Base-by-base conservation (phyloP, 2,329 filamentous ascomycete genomes). In the Verticillium alfalfae region DNA sequence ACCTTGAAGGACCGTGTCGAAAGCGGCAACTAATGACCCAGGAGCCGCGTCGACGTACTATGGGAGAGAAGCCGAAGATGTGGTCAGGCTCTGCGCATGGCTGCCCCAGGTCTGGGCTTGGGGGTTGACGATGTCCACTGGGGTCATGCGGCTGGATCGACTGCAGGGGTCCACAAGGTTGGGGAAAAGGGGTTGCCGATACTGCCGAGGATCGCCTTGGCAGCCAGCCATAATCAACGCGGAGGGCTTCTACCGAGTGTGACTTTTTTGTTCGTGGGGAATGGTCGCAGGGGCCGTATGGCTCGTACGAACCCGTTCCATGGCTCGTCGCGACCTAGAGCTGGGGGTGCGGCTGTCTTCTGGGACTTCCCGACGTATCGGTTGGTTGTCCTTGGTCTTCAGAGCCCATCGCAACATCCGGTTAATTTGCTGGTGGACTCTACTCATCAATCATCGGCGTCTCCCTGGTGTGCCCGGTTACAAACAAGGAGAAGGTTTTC, bases 241-340 rank as follows among this genome's bases (percentile, higher is more conserved):
- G 55, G 55, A 57, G 55, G 55, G 34, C 55, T 34, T 57, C 55
- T 38, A n/a, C 55, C 55, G 55, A 57, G 55, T 36, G 26, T 57
- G 16, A 57, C 55, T 57, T 5, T 5, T 26, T 52, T 26, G 36
- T 52, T 52, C 18, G 45, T 41, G 18, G 45, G 18, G 45, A 1
- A 18, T 52, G 45, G 22, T 18, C n/a, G 13, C 9, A 52, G 18
- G 45, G 18, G 45, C n/a, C 18, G 45, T 10, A 3, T 18, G 10
- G 45, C 10, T 52, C 8, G 45, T 52, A 9, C 18, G 18, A 26
- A 9, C n/a, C 8, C n/a, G 22, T n/a, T 26, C 18, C 18, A n/a
- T 3, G 45, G 45, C 45, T 52, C 18, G 8, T 52, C 18, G 9
- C 22, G 3, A 13, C 45, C 5, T 22, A 3, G 18, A 26, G 18